A percentile compares a stretch with the other conserved stretches of the same genome.
These are phyloP conservation scores for Pichia sp. DNA, from an alignment of 1,139 yeast genomes.

Conservation along the genomic window DNA sequence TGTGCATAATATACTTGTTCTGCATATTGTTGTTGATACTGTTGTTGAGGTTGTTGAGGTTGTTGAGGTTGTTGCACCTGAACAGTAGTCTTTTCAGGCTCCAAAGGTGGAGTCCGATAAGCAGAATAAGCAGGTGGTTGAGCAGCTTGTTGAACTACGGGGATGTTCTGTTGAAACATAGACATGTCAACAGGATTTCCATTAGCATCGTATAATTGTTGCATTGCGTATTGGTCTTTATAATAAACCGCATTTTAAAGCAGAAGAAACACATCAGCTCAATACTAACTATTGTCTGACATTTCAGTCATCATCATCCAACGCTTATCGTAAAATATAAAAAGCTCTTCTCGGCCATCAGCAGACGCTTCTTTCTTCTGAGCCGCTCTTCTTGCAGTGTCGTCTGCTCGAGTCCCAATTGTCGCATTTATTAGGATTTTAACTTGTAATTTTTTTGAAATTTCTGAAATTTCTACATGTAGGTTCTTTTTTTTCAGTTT, in stretches of 20 bases:
- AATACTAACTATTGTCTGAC: too few species aligned
- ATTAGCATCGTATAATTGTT: slow-evolving; percentile 11
- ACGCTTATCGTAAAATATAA: too few species aligned
- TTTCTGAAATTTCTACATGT: background rate
- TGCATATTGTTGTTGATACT: background rate
- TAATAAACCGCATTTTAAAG: too few species aligned
- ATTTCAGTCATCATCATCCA: too few species aligned
- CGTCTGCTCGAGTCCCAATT: too few species aligned
- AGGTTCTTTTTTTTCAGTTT: background rate
- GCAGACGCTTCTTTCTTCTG: too few species aligned
- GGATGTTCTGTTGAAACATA: background rate
- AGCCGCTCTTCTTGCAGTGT: too few species aligned
- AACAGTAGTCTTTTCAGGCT: background rate
- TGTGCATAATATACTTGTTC: background rate
- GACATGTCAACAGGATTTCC: slow-evolving; percentile 9
- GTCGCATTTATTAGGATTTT: too few species aligned
- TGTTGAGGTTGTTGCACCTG: background rate
- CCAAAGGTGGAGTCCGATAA: background rate
- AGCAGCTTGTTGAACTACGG: background rate
- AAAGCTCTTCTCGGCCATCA: too few species aligned
- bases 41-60: background rate
- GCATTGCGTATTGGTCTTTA: background rate
- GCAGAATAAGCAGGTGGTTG: background rate
- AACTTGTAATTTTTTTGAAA: too few species aligned
- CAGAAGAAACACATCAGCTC: too few species aligned